These are phyloP conservation scores for Mycogone perniciosa DNA, from an alignment of 2,329 filamentous ascomycete genomes.

Conservation along the genomic window DNA sequence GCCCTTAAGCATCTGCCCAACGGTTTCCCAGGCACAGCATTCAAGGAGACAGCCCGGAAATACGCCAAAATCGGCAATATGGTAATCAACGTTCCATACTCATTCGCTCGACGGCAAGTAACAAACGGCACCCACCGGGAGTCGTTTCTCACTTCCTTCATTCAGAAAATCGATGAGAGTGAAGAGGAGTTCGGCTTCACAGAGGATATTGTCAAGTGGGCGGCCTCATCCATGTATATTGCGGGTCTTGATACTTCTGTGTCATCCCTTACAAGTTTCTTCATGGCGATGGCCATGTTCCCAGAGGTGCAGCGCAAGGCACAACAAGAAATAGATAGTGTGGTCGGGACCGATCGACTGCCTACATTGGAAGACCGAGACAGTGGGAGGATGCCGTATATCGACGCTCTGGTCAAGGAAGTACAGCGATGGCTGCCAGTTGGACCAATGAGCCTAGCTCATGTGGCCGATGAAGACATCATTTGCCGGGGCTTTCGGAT, in stretches of 20 bases:
- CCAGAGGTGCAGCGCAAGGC: conserved; percentile 1
- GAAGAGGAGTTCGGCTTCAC: not conserved
- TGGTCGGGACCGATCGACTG: not conserved
- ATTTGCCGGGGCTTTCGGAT: not conserved
- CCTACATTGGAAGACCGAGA: not conserved
- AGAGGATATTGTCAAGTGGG: not conserved
- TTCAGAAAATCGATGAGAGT: not conserved
- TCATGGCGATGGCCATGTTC: not conserved
- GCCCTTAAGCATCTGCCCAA: not conserved
- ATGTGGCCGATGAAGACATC: not conserved
- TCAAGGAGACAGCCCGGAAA: not conserved
- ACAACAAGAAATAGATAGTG: conserved; percentile 5
- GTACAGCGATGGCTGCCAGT: not conserved
- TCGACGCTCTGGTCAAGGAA: not conserved
- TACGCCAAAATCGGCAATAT: not conserved
- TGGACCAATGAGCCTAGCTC: not conserved
- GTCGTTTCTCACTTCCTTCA: not conserved
- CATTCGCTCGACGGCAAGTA: not conserved
- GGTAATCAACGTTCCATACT: not conserved
- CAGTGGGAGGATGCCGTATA: not conserved
- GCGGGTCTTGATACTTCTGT: not conserved
- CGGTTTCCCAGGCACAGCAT: conserved; percentile 3
- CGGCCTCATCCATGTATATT: not conserved
- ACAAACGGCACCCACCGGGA: not conserved
- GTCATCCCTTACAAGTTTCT: not conserved